phyloP scores from a whole-genome alignment of 768 basidiomycete species.

The Macrocybe gigantea region DNA sequence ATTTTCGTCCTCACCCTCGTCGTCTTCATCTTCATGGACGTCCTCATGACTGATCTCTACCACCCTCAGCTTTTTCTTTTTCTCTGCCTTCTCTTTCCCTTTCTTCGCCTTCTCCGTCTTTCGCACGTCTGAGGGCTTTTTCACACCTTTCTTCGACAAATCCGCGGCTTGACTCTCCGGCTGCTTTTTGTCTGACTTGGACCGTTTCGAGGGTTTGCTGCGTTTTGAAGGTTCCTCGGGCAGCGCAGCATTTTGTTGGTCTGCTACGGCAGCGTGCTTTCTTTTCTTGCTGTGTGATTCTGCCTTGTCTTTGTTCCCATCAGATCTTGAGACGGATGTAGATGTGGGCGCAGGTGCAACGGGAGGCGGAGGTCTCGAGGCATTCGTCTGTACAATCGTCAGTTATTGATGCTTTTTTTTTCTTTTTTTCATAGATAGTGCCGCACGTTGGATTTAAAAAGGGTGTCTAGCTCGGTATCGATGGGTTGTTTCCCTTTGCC shows the following conservation, averaged over 20 bases:
- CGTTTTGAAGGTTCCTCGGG: constrained; percentile 15
- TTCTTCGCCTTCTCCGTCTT: constrained; percentile 13
- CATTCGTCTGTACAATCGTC: constrained; percentile 7
- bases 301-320: background rate
- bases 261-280: constrained; percentile 19
- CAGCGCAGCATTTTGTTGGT: background rate
- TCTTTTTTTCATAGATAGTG: background rate
- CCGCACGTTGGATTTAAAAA: constrained; percentile 54
- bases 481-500: constrained; percentile 30
- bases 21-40: constrained; percentile 13
- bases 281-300: constrained; percentile 23
- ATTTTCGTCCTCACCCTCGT: too few relatives aligned
- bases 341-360: constrained; percentile 7
- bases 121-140: constrained; percentile 11
- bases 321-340: constrained; percentile 12
- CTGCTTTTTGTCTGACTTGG: constrained; percentile 2
- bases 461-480: constrained; percentile 57
- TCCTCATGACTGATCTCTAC: constrained; percentile 31
- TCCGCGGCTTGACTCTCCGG: constrained; percentile 3
- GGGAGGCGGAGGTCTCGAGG: constrained; percentile 10
- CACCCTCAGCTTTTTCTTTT: constrained; percentile 22
- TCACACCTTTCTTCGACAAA: constrained; percentile 6
- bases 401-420: background rate
- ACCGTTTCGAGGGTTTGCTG: constrained; percentile 14
- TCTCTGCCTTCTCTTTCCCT: constrained; percentile 12